phyloP scores from a whole-genome alignment of 306 rosid species.

The Canavalia gladiata region DNA sequence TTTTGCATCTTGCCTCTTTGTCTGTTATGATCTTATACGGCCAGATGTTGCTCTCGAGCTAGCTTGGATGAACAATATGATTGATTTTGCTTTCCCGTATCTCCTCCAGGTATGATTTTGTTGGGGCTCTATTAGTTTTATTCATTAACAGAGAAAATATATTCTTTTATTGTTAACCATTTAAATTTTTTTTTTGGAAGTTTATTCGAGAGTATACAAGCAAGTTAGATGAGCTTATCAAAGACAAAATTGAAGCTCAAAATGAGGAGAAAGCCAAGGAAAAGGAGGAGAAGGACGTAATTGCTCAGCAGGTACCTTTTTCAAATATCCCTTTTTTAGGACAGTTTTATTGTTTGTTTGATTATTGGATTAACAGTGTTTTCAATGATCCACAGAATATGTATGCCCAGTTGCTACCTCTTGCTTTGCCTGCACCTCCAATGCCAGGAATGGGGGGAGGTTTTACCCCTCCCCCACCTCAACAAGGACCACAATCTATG shows the following conservation, averaged over 20 bases:
- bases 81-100: constrained; percentile 93
- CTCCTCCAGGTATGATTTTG: constrained; percentile 70
- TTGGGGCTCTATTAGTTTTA: constrained; percentile 1
- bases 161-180: constrained; percentile 9
- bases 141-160: constrained; percentile 3
- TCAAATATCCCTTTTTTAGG: constrained; percentile 2
- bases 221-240: constrained; percentile 88
- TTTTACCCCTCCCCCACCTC: constrained; percentile 58
- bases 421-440: constrained; percentile 97
- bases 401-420: constrained; percentile 96
- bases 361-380: constrained; percentile 34
- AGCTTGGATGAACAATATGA: constrained; percentile 94
- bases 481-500: constrained; percentile 60
- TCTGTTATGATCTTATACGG: constrained; percentile 88
- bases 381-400: constrained; percentile 76
- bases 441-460: constrained; percentile 90
- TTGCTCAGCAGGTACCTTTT: constrained; percentile 85
- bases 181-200: constrained; percentile 45
- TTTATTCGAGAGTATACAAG: constrained; percentile 90
- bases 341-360: constrained; percentile 31
- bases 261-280: constrained; percentile 81
- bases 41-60: constrained; percentile 88
- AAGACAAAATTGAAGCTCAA: constrained; percentile 81
- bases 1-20: constrained; percentile 96
- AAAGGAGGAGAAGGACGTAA: constrained; percentile 81